These are phyloP conservation scores for Aristolochia californica DNA, from an alignment of 164 flowering plant genomes.

Conservation along the genomic window DNA sequence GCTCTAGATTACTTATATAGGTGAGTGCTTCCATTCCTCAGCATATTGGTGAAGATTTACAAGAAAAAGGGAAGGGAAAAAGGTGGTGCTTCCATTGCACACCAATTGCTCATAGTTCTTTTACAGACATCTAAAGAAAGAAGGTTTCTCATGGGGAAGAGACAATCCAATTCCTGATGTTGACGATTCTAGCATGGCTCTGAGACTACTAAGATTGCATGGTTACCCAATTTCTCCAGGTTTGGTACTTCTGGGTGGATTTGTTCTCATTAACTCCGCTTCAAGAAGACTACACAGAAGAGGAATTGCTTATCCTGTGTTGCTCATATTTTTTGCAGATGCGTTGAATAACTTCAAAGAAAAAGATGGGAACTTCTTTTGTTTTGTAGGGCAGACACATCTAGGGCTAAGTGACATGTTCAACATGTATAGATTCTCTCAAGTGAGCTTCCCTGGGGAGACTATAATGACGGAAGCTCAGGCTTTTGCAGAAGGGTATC, in stretches of 20 bases:
- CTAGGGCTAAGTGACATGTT: slow-evolving; percentile 11
- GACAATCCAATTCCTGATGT: slow-evolving; percentile 11
- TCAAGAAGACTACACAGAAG: too few species aligned
- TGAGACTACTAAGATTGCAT: slow-evolving; percentile 17
- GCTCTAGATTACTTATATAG: slow-evolving; percentile 48
- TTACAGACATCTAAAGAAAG: slow-evolving; percentile 1
- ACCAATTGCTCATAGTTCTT: too few species aligned
- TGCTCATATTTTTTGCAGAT: slow-evolving; percentile 5
- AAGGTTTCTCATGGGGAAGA: slow-evolving; percentile 16
- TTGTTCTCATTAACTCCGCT: background rate
- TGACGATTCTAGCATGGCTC: slow-evolving; percentile 19
- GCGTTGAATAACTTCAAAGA: slow-evolving; percentile 12
- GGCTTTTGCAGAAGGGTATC: slow-evolving; percentile 4
- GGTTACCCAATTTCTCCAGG: slow-evolving; percentile 15
- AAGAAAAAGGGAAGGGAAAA: too few species aligned
- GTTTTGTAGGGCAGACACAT: slow-evolving; percentile 13
- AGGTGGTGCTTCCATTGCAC: too few species aligned
- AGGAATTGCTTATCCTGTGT: background rate
- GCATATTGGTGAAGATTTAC: too few species aligned
- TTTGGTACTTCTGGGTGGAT: background rate
- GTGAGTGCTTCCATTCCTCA: too few species aligned
- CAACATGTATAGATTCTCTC: slow-evolving; percentile 13
- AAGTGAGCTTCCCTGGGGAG: slow-evolving; percentile 18
- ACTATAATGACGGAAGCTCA: slow-evolving; percentile 14
- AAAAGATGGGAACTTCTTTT: slow-evolving; percentile 12